Evolutionary conservation across 148 eudicot genomes (phyloP), one percentile per base, ranked within the genome.

Genomic region (Chenopodium berlandieri): DNA sequence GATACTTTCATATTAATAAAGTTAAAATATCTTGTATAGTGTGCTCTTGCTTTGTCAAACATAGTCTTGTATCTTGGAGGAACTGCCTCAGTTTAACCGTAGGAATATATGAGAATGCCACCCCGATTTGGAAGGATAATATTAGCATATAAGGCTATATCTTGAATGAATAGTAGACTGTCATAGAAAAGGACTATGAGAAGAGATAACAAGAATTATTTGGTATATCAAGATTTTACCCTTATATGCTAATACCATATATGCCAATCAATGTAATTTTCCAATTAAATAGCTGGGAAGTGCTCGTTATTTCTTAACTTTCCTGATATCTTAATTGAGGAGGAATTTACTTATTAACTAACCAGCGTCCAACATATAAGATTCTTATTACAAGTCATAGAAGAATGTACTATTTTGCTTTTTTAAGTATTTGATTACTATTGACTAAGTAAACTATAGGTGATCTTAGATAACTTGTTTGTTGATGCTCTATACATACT

Each of bases 251-350:
- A 44, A 8, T n/a, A n/a, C 23, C 48, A 71, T 72, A 72, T n/a
- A 9, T 46, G 17, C 75, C 52, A 44, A 46, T 72, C 7, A 40
- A 22, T 71, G 23, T 20, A 8, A 71, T 31, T 40, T 40, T 71
- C 9, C 2, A 7, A 19, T 23, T 34, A 1, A 37, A 71, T 31
- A 40, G 50, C 40, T 40, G 25, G 22, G 74, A 34, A 19, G 14
- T 37, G 48, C 50, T 1, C 8, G 1, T 19, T 40, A 37, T 50
- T 40, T 22, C 66, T 20, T 40, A 8, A 17, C 37, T 40, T 22
- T 37, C 48, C 40, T 71, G 74, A 71, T 22, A 40, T 37, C 74
- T 71, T 37, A 25, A 69, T 69, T 69, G 73, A 69, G 73, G 20
- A 69, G 73, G 8, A 62, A 62, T 62, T 69, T 32, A 13, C 34